Evolutionary conservation across 2,329 filamentous ascomycete species (phyloP).

Genomic region (Plenodomus tracheiphilus): DNA sequence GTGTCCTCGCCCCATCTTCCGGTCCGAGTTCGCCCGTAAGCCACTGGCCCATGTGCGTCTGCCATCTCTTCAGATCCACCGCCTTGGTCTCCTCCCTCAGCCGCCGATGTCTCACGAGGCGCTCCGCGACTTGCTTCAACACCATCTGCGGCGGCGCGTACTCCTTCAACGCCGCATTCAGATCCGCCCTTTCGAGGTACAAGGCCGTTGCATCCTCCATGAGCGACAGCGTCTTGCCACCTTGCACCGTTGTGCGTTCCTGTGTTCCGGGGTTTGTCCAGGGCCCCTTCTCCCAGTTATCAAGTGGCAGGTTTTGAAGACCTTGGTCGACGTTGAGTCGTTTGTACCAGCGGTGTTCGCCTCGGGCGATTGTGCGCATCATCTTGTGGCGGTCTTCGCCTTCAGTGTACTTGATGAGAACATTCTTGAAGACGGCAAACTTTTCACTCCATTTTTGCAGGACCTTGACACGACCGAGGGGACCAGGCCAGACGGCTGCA

Average conservation of each 20-base stretch:
- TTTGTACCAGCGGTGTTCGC: constrained; percentile 57
- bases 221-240: constrained; percentile 47
- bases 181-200: constrained; percentile 44
- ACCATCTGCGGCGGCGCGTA: constrained; percentile 52
- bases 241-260: constrained; percentile 39
- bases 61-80: constrained; percentile 40
- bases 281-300: constrained; percentile 51
- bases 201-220: constrained; percentile 50
- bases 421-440: constrained; percentile 53
- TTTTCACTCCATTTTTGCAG: constrained; percentile 54
- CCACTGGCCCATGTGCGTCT: constrained; percentile 46
- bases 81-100: constrained; percentile 46
- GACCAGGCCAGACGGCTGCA: constrained; percentile 50
- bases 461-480: constrained; percentile 46
- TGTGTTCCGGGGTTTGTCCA: constrained; percentile 43
- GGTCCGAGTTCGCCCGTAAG: constrained; percentile 38
- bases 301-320: constrained; percentile 51
- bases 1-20: constrained; percentile 23
- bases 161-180: constrained; percentile 45
- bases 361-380: constrained; percentile 51
- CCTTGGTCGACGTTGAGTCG: constrained; percentile 53
- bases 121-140: constrained; percentile 52
- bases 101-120: constrained; percentile 51
- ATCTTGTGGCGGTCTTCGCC: constrained; percentile 53
- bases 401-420: constrained; percentile 57